These are phyloP conservation scores for Trichothecium sympodiale DNA, from an alignment of 2,329 filamentous ascomycete species.

Conservation along the genomic window DNA sequence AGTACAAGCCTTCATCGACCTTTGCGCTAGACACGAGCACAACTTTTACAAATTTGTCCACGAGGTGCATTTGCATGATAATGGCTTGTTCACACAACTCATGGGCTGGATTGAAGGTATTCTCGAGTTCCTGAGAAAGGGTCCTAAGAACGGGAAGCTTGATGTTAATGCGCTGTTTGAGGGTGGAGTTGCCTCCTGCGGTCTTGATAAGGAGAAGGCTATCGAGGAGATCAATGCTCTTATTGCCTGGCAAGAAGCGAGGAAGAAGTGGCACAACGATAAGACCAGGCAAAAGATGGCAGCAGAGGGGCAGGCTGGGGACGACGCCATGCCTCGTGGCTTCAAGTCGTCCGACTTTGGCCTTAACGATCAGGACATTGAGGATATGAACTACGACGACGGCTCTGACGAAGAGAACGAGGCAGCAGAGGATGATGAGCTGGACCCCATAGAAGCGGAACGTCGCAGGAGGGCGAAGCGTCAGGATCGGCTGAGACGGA, in stretches of 20 bases:
- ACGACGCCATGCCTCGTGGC: slow-evolving; percentile 40
- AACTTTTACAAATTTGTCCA: slow-evolving; percentile 99
- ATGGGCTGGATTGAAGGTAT: slow-evolving; percentile 98
- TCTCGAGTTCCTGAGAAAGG: slow-evolving; percentile 80
- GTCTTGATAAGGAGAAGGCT: slow-evolving; percentile 61
- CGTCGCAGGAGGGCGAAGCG: slow-evolving; percentile 63
- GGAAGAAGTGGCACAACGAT: slow-evolving; percentile 96
- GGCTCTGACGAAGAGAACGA: slow-evolving; percentile 50
- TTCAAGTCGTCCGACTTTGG: slow-evolving; percentile 86
- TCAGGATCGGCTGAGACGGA: slow-evolving; percentile 69
- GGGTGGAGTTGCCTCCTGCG: slow-evolving; percentile 56
- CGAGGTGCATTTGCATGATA: slow-evolving; percentile 93
- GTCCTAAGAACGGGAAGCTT: slow-evolving; percentile 73
- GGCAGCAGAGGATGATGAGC: slow-evolving; percentile 64
- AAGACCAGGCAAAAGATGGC: slow-evolving; percentile 99
- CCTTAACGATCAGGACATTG: slow-evolving; percentile 72
- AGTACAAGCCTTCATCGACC: slow-evolving; percentile 93
- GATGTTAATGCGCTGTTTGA: slow-evolving; percentile 93
- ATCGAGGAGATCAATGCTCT: slow-evolving; percentile 73
- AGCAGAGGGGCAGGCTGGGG: slow-evolving; percentile 49
- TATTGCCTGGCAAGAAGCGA: slow-evolving; percentile 86
- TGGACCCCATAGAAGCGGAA: slow-evolving; percentile 83
- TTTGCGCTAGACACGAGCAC: slow-evolving; percentile 88
- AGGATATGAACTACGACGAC: slow-evolving; percentile 76
- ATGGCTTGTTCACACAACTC: slow-evolving; percentile 87